Base-by-base conservation (phyloP, 805 yeast species). In the Candida peoriensis region DNA sequence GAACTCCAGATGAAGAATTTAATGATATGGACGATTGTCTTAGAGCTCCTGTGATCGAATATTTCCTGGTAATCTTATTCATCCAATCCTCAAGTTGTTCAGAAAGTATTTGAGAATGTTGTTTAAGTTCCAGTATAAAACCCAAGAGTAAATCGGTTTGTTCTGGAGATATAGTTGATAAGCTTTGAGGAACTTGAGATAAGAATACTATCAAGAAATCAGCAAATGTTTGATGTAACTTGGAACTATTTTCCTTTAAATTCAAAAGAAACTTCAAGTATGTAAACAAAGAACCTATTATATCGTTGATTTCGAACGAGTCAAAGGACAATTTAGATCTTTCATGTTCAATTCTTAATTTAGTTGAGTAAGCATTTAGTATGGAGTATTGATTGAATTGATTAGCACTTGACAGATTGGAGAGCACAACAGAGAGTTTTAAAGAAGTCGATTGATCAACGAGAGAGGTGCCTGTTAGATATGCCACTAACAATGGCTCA, bases 401-500 rank as follows among this genome's bases (percentile, higher is more conserved):
- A 1, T 30, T 33, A 10, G 51, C 48, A 8, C 1, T 4, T 9
- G 25, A 20, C 12, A 51, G 30, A n/a, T 30, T 12, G 4, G 34
- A 14, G 4, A 51, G 14, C 8, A 52, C 25, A 2, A 28, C 32
- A 2, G 48, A 24, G 12, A 49, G 37, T 19, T 36, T 42, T 20
- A 49, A 16, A 7, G 25, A 20, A 2, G 43, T 37, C 5, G 43
- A 27, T n/a, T 38, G 38, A 13, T 44, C 39, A 2, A 17, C 13
- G 0, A 38, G 20, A 4, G 42, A 15, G 2, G 31, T 27, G 6
- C 25, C 17, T 6, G 42, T 24, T 6, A 53, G 28, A 29, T 48
- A 53, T 17, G 42, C 31, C 12, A 41, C 41, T 7, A 36, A 26
- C 26, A 52, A 28, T n/a, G 58, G 56, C 24, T 52, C 51, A 10